These are phyloP conservation scores for Marvania coccoides DNA, from an alignment of 139 green algal genomes.

Conservation along the genomic window DNA sequence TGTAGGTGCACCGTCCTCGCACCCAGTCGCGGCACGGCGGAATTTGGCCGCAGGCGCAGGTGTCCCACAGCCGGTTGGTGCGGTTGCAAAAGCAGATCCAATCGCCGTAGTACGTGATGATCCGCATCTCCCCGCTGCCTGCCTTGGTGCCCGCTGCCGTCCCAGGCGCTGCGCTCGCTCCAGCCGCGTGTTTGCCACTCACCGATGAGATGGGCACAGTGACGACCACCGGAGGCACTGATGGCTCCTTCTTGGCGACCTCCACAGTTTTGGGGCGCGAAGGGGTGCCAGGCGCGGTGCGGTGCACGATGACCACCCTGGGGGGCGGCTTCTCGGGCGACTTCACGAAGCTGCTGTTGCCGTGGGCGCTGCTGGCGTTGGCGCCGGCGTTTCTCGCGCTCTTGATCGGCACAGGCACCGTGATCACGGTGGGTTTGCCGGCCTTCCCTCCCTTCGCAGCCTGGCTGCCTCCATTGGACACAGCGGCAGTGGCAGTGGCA, in stretches of 20 bases:
- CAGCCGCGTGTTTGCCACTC: background rate
- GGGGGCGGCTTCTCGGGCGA: too few species aligned
- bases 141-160: background rate
- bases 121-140: conserved; percentile 23
- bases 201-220: conserved; percentile 2
- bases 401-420: too few species aligned
- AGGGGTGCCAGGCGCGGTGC: background rate
- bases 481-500: background rate
- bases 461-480: background rate
- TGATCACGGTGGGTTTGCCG: background rate
- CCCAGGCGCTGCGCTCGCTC: background rate
- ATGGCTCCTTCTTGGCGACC: too few species aligned
- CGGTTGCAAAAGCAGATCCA: conserved; percentile 34
- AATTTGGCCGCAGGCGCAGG: conserved; percentile 33
- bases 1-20: conserved; percentile 36
- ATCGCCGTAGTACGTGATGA: conserved; percentile 34
- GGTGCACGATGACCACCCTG: background rate
- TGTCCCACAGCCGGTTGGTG: conserved; percentile 36
- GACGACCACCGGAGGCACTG: too few species aligned
- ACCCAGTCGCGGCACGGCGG: conserved; percentile 38
- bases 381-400: too few species aligned
- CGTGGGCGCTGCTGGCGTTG: too few species aligned
- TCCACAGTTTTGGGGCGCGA: background rate
- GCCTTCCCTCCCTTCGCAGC: background rate
- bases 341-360: too few species aligned